Base-by-base conservation (phyloP, 495 filamentous ascomycete genomes). In the Penicillium cinerascens region DNA sequence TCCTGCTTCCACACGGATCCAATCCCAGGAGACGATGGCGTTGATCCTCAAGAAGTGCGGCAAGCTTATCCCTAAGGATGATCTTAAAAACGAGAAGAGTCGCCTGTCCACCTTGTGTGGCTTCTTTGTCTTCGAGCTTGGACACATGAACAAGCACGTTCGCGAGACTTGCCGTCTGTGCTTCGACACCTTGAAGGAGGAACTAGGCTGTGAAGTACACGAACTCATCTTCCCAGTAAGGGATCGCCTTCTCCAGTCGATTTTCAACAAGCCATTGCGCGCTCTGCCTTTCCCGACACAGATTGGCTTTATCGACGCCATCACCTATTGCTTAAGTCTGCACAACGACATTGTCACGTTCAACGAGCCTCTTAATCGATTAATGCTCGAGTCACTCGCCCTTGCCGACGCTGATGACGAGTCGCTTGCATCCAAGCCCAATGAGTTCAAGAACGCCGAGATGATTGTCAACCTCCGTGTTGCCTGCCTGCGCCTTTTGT, bases 221-320 rank as follows among this genome's bases (percentile, higher is more conserved):
- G 89, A 96, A 65, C 78, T 99, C 33, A 81, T 97, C 23, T 78
- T 83, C 44, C 90, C 91, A 3, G 87, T 93, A 44, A 92, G 92
- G 61, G 92, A 97, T 45, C 82, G 88, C 39, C 72, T 97, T 17
- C 77, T 97, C 10, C 78, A 80, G 53, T 87, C 91, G 0, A 96
- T 99, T 45, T 99, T 91, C 74, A 87, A 86, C 60, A 99, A 99
- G 70, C 95, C 95, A 23, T 68, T 99, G 21, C 81, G 95, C 44
- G 95, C 95, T 2, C 70, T 99, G 47, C 92, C 92, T 2, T 97
- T 97, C 63, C 77, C 87, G 4, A 88, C 85, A 2, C 95, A 99
- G 67, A 97, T 99, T 61, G 95, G 93, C 9, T 97, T 92, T 65
- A 95, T 99, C 57, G 93, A 97, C 67, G 95, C 92, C 6, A 91